These are phyloP conservation scores for Westerdykella aurantiaca DNA, from an alignment of 2,329 filamentous ascomycete species.

Conservation along the genomic window DNA sequence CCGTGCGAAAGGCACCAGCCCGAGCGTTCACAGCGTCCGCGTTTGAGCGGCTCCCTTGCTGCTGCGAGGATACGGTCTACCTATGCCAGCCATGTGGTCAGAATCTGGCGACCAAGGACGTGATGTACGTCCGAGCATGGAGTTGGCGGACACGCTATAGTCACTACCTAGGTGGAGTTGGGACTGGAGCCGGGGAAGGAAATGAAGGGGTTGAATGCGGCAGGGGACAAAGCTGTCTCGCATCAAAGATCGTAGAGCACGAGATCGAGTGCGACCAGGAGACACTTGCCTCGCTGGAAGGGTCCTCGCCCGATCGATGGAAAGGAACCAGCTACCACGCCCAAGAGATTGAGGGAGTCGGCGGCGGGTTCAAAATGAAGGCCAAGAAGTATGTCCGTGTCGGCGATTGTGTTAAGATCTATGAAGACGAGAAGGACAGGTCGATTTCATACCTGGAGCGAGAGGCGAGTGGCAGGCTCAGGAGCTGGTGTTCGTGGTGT, in stretches of 20 bases:
- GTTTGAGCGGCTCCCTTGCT: slow-evolving; percentile 54
- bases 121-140: slow-evolving; percentile 65
- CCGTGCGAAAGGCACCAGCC: slow-evolving; percentile 1
- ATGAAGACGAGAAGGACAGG: slow-evolving; percentile 53
- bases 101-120: slow-evolving; percentile 56
- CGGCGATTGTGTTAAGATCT: slow-evolving; percentile 79
- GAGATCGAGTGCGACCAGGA: slow-evolving; percentile 83
- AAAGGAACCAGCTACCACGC: slow-evolving; percentile 68
- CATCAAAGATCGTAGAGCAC: slow-evolving; percentile 68
- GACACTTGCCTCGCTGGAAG: slow-evolving; percentile 52
- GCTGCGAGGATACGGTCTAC: slow-evolving; percentile 62
- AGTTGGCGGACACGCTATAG: slow-evolving; percentile 83
- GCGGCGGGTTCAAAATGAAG: slow-evolving; percentile 81
- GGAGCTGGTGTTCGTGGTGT: slow-evolving; percentile 94
- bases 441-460: slow-evolving; percentile 57
- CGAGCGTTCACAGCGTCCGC: slow-evolving; percentile 42
- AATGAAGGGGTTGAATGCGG: slow-evolving; percentile 85
- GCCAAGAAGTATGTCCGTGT: slow-evolving; percentile 75
- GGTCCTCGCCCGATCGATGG: slow-evolving; percentile 41
- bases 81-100: slow-evolving; percentile 80
- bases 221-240: slow-evolving; percentile 69
- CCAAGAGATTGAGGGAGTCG: slow-evolving; percentile 88
- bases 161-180: slow-evolving; percentile 69
- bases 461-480: slow-evolving; percentile 61
- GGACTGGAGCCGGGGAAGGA: slow-evolving; percentile 82